Evolutionary conservation across 345 rosid genomes (phyloP).

Genomic region (Lepidium aucheri): DNA sequence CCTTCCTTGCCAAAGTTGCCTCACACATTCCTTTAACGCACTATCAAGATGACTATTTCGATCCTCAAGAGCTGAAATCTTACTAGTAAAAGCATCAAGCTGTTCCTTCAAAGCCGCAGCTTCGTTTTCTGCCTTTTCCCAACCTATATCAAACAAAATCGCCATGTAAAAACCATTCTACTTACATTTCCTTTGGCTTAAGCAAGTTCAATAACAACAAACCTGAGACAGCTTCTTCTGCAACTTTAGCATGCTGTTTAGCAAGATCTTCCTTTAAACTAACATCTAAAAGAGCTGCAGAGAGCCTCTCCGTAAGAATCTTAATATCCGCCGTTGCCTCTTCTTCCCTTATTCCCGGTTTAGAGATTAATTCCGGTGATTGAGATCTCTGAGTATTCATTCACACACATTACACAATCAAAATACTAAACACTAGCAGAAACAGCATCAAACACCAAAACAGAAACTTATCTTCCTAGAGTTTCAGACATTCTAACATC

Average conservation of each 20-base stretch:
- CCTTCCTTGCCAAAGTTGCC: constrained; percentile 81
- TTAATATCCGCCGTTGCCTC: constrained; percentile 42
- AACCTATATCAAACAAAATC: constrained; percentile 40
- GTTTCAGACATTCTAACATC: neutral
- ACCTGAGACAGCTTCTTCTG: constrained; percentile 98
- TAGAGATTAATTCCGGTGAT: constrained; percentile 51
- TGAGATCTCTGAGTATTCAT: constrained; percentile 33
- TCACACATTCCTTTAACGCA: constrained; percentile 90
- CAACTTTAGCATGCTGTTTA: constrained; percentile 86
- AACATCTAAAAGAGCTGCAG: constrained; percentile 70
- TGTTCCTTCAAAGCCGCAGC: constrained; percentile 54
- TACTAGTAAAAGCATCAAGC: constrained; percentile 50
- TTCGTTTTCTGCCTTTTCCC: constrained; percentile 98
- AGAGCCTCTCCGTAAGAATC: constrained; percentile 52
- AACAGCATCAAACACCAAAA: neutral
- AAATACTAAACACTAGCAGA: neutral
- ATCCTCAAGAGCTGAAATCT: constrained; percentile 52
- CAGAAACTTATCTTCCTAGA: neutral
- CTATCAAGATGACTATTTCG: constrained; percentile 81
- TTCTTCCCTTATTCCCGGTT: constrained; percentile 39
- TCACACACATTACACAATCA: constrained; percentile 9
- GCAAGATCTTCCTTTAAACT: constrained; percentile 79
- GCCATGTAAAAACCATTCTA: neutral
- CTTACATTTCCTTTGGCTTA: neutral
- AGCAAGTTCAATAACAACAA: neutral